These are phyloP conservation scores for Canna indica DNA, from an alignment of 176 grass and related monocot species.

Conservation along the genomic window DNA sequence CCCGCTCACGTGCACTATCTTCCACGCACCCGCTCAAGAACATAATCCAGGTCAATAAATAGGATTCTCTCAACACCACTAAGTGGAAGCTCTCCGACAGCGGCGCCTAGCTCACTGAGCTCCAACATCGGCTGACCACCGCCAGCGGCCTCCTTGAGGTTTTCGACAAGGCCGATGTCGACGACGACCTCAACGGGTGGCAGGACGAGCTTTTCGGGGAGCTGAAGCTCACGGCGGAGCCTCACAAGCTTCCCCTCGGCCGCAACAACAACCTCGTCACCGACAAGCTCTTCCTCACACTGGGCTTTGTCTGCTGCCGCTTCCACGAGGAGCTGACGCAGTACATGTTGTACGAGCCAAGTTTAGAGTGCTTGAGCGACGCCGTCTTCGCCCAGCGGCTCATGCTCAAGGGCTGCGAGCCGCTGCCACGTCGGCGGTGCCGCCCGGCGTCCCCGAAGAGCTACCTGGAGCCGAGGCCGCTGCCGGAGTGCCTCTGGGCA, in stretches of 20 bases:
- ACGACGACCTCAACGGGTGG: slow-evolving; percentile 18
- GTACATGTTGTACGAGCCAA: slow-evolving; percentile 10
- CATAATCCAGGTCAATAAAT: too few relatives aligned
- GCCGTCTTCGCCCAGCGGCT: slow-evolving; percentile 1
- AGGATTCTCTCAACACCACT: slow-evolving; percentile 64
- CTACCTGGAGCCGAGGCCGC: slow-evolving; percentile 36
- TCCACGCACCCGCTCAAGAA: too few relatives aligned
- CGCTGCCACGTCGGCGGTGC: slow-evolving; percentile 19
- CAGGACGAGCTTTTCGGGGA: neutral
- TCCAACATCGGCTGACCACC: slow-evolving; percentile 43
- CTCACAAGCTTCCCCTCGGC: slow-evolving; percentile 2
- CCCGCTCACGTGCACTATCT: too few relatives aligned
- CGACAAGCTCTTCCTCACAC: slow-evolving; percentile 6
- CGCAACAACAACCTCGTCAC: neutral
- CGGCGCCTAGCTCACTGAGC: slow-evolving; percentile 24
- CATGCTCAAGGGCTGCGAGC: slow-evolving; percentile 16
- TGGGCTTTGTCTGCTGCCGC: neutral
- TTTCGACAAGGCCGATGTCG: slow-evolving; percentile 29
- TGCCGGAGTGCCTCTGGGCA: slow-evolving; percentile 61
- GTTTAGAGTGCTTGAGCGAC: slow-evolving; percentile 1
- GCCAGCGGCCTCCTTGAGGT: slow-evolving; percentile 54
- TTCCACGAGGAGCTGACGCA: neutral
- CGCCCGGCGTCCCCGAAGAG: slow-evolving; percentile 10
- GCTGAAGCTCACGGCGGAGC: neutral
- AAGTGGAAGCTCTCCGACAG: slow-evolving; percentile 26